A percentile compares a stretch with the other conserved stretches of the same genome.
phyloP scores from a whole-genome alignment of 139 green algal species.

The Spirogloea muscicola region DNA sequence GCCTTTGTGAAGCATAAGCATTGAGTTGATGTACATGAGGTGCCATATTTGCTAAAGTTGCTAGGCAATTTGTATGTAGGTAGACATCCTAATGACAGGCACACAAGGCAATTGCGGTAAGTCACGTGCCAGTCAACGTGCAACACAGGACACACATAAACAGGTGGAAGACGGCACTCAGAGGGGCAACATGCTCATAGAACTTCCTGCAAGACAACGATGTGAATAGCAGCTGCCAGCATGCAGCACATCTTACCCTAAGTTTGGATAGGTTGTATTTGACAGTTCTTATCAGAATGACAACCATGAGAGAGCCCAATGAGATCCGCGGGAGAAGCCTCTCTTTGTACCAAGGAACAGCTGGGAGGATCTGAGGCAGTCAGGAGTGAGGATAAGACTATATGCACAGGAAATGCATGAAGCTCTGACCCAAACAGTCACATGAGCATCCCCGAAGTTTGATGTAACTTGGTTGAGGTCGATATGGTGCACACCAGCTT shows the following conservation, averaged over 20 bases:
- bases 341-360: conserved; percentile 74
- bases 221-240: background rate
- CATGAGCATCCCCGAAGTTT: no score
- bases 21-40: conserved; percentile 65
- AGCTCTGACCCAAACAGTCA: background rate
- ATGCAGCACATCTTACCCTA: conserved; percentile 7
- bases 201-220: background rate
- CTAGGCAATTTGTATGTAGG: conserved; percentile 85
- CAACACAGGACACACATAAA: no score
- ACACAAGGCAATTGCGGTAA: background rate
- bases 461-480: no score
- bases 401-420: conserved; percentile 1
- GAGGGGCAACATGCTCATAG: background rate
- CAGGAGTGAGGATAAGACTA: background rate
- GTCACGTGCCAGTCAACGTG: no score
- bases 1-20: conserved; percentile 68
- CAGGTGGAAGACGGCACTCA: background rate
- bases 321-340: conserved; percentile 58
- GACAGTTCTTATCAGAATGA: conserved; percentile 71
- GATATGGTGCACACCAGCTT: conserved; percentile 44
- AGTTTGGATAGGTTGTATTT: conserved; percentile 66
- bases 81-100: conserved; percentile 66
- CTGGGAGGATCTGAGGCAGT: conserved; percentile 25
- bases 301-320: conserved; percentile 69
- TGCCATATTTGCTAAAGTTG: conserved; percentile 78